A percentile compares a stretch with the other conserved stretches of the same genome.
These are phyloP conservation scores for Ramaria sp. DNA, from an alignment of 768 basidiomycete species.

Conservation along the genomic window DNA sequence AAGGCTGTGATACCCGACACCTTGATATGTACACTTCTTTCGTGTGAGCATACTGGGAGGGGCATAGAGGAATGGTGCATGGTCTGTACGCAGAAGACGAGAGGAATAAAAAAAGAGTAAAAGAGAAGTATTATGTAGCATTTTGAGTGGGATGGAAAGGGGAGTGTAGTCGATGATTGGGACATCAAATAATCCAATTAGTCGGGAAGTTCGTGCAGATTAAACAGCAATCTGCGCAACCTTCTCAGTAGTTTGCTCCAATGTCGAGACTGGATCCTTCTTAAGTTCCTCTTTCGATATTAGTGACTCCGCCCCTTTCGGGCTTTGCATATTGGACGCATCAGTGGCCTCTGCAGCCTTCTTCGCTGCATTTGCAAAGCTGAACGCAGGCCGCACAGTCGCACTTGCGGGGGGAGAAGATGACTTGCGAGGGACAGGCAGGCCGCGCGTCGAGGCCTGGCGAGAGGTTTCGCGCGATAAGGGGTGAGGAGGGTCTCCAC, in stretches of 20 bases:
- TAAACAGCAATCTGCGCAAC: conserved; percentile 27
- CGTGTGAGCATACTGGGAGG: background rate
- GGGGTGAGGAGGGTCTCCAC: conserved; percentile 23
- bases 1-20: background rate
- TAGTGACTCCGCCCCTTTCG: conserved; percentile 6
- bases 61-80: background rate
- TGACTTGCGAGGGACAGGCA: conserved; percentile 21
- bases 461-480: conserved; percentile 19
- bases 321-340: background rate
- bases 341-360: conserved; percentile 20
- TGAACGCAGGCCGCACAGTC: conserved; percentile 60
- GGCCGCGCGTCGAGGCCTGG: conserved; percentile 16
- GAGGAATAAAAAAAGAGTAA: background rate
- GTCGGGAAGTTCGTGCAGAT: conserved; percentile 1
- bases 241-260: conserved; percentile 19
- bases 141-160: background rate
- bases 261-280: conserved; percentile 15
- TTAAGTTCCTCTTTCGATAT: conserved; percentile 10
- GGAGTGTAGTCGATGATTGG: background rate
- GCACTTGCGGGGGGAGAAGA: conserved; percentile 23
- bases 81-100: background rate
- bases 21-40: background rate
- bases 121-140: background rate
- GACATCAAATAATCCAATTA: background rate
- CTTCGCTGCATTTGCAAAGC: conserved; percentile 73